A percentile compares a stretch with the other conserved stretches of the same genome.
phyloP scores from a whole-genome alignment of 345 rosid genomes.

The Populus ilicifolia region DNA sequence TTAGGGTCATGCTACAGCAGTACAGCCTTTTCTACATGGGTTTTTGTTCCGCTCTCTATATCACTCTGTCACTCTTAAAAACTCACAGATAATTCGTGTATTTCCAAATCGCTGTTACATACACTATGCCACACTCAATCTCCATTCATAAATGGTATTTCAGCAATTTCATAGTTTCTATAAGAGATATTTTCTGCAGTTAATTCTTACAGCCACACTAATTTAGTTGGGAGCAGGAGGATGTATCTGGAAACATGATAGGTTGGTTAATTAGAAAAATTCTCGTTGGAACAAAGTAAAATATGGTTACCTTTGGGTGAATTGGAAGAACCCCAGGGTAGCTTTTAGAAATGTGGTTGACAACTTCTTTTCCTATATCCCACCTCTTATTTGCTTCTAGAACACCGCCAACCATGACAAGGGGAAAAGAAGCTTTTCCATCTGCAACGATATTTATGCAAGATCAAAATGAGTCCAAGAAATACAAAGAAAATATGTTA shows the following conservation, averaged over 20 bases:
- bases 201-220: not conserved
- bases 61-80: not conserved
- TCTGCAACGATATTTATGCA: slow-evolving; percentile 34
- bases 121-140: not conserved
- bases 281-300: not conserved
- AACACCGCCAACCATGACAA: slow-evolving; percentile 81
- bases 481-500: not conserved
- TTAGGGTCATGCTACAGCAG: not conserved
- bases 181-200: not conserved
- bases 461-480: not conserved
- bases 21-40: not conserved
- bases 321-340: slow-evolving; percentile 51
- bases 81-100: not conserved
- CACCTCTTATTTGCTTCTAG: slow-evolving; percentile 63
- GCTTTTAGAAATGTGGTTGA: slow-evolving; percentile 45
- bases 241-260: not conserved
- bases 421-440: slow-evolving; percentile 54
- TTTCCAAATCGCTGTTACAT: not conserved
- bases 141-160: not conserved
- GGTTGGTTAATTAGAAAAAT: not conserved
- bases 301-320: slow-evolving; percentile 52
- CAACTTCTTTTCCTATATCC: slow-evolving; percentile 69
- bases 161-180: not conserved
- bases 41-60: not conserved
- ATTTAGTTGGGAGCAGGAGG: not conserved